Evolutionary conservation across 1,284 basidiomycete genomes (phyloP), one percentile per base, ranked within the genome.

Genomic region (Pseudozyma hubeiensis): DNA sequence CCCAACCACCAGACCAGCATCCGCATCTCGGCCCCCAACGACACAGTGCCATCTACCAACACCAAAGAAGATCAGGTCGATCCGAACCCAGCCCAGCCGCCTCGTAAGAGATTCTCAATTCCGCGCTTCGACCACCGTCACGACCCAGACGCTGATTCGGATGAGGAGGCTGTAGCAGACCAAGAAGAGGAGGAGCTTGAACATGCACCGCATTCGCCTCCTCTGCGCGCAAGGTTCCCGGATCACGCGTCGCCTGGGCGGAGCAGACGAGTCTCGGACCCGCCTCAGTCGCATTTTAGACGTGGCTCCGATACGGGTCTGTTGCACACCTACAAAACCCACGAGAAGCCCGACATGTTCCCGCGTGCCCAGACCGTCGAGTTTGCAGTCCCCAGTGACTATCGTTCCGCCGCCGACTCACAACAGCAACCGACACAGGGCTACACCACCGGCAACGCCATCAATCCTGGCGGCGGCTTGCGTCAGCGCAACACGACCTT

Each of bases 361-460:
- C 87, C 87, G 5, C 84, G 88, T 1, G 87, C 87, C 1, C 87
- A 87, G 65, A 89, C 89, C 0, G 88, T 90, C 60, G 89, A 89
- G 55, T 89, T 89, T 64, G 85, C 86, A 14, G 86, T 87, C 7
- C 82, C 74, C 61, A 46, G 82, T 75, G 68, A 67, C 39, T 67
- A 55, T n/a, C 67, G 67, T 0, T 66, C 67, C 13, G 33, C 59
- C 9, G 11, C 34, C 31, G 69, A 71, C 6, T 11, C 50, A 9
- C 24, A 53, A 31, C 44, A 56, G 14, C 59, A 58, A 5, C 54
- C 62, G 24, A 24, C 24, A 24, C 17, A 33, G 30, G 46, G 61
- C 19, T 74, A 74, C 34, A 67, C 71, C 3, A 65, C 71, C 3
- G 61, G 48, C 7, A 7, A 34, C 45, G 41, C 35, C 16, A 3